Percentiles rank a stretch among this genome's conserved stretches.
Conservation (phyloP, 2,329 filamentous ascomycete species). For the Xylariaceae sp. region DNA sequence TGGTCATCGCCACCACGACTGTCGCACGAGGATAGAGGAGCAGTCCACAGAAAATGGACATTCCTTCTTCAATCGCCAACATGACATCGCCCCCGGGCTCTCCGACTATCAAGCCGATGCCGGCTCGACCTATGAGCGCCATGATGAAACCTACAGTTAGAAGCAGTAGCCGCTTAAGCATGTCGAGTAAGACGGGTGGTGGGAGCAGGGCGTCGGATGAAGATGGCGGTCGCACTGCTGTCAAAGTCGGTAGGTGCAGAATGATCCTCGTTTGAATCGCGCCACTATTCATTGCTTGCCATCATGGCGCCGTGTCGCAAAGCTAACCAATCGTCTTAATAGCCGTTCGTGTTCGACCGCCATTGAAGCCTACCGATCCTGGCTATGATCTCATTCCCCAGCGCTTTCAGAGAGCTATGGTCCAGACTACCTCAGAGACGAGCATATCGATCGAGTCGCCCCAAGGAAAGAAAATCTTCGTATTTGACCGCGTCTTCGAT, state of each 20-base stretch:
- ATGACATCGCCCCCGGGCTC: slow-evolving; percentile 71
- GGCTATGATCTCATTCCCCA: slow-evolving; percentile 94
- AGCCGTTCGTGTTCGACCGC: slow-evolving; percentile 91
- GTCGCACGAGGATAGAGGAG: neutral
- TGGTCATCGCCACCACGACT: neutral
- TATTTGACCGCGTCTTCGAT: slow-evolving; percentile 92
- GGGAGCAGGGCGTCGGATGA: slow-evolving; percentile 85
- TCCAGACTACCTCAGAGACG: slow-evolving; percentile 80
- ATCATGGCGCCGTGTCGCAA: neutral
- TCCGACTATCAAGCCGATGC: slow-evolving; percentile 48
- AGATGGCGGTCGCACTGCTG: slow-evolving; percentile 73
- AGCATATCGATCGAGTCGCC: slow-evolving; percentile 84
- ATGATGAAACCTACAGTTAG: slow-evolving; percentile 68
- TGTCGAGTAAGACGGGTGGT: slow-evolving; percentile 67
- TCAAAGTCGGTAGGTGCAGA: slow-evolving; percentile 82
- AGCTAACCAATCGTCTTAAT: slow-evolving; percentile 10
- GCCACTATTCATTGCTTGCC: neutral
- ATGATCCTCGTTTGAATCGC: neutral
- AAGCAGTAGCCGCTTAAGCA: slow-evolving; percentile 81
- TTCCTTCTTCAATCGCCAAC: slow-evolving; percentile 19
- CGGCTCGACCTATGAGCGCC: slow-evolving; percentile 67
- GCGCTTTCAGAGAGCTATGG: slow-evolving; percentile 87
- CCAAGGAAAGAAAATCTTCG: slow-evolving; percentile 88
- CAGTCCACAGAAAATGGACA: slow-evolving; percentile 22
- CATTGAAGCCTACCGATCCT: slow-evolving; percentile 75